A percentile compares a stretch with the other conserved stretches of the same genome.
Evolutionary conservation across 768 basidiomycete species (phyloP).

Genomic region (Asterophora lycoperdoides): DNA sequence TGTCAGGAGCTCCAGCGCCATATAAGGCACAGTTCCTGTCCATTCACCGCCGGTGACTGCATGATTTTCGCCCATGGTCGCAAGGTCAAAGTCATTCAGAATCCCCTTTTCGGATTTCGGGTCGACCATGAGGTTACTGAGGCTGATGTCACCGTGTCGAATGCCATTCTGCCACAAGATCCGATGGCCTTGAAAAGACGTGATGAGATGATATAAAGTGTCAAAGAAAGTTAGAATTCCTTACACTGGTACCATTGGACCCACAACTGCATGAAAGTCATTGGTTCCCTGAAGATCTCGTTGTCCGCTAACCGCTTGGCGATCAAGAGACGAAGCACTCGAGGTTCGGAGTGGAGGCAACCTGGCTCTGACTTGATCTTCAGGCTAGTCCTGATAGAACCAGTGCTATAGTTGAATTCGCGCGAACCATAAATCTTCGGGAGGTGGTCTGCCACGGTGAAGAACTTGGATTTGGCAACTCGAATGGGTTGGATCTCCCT

Average conservation of each 20-base stretch:
- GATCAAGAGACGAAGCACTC: not conserved
- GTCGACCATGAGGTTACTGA: no score
- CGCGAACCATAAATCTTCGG: not conserved
- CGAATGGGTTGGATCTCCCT: no score
- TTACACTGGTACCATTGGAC: not conserved
- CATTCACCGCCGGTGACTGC: not conserved
- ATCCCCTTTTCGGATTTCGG: no score
- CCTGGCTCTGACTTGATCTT: not conserved
- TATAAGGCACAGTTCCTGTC: not conserved
- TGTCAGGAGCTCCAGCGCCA: constrained; percentile 3
- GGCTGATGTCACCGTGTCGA: not conserved
- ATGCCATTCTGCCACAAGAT: not conserved
- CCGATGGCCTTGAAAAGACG: not conserved
- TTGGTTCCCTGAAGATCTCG: not conserved
- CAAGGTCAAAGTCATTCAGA: constrained; percentile 4
- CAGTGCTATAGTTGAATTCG: not conserved
- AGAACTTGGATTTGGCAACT: no score
- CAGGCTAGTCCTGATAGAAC: not conserved
- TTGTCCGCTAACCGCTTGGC: not conserved
- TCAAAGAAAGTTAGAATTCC: no score
- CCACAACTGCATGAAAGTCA: not conserved
- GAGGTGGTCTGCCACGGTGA: no score
- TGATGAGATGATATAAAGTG: not conserved
- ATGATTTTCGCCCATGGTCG: not conserved
- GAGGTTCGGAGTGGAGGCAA: not conserved